Conservation (phyloP, 257 asterid species). For the Mitragyna speciosa region DNA sequence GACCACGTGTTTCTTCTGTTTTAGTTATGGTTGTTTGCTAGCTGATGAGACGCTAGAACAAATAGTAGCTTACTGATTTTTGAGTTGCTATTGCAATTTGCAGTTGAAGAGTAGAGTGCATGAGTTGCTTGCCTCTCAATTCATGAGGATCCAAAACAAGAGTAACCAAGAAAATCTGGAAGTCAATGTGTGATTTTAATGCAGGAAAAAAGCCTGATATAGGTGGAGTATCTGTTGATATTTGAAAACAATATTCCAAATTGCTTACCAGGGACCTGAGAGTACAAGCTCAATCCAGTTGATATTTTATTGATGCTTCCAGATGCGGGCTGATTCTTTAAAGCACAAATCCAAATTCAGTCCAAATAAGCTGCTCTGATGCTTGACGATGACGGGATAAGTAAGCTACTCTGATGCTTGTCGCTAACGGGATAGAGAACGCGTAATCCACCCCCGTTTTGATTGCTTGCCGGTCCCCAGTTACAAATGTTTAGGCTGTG, state of each 20-base stretch:
- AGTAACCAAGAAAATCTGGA: conserved; percentile 38
- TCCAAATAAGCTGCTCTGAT: background rate
- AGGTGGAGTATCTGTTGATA: conserved; percentile 17
- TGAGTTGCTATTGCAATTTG: conserved; percentile 14
- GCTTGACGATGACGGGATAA: background rate
- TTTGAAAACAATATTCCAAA: background rate
- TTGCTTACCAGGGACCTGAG: background rate
- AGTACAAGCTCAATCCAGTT: background rate
- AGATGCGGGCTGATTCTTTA: background rate
- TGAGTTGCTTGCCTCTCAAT: conserved; percentile 69
- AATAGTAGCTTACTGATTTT: background rate
- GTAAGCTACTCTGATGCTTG: background rate
- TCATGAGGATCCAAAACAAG: conserved; percentile 33
- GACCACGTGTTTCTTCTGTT: background rate
- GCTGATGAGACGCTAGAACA: background rate
- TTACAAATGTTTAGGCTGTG: background rate
- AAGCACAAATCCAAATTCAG: background rate
- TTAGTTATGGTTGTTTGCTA: background rate
- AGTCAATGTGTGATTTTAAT: conserved; percentile 10
- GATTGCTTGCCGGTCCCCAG: background rate
- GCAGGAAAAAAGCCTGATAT: conserved; percentile 4
- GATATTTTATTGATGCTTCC: background rate
- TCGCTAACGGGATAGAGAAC: background rate
- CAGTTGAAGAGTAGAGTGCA: conserved; percentile 76
- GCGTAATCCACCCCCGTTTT: background rate